phyloP scores from a whole-genome alignment of 1,139 yeast genomes.

The Zhuliangozyma blackwelliae region DNA sequence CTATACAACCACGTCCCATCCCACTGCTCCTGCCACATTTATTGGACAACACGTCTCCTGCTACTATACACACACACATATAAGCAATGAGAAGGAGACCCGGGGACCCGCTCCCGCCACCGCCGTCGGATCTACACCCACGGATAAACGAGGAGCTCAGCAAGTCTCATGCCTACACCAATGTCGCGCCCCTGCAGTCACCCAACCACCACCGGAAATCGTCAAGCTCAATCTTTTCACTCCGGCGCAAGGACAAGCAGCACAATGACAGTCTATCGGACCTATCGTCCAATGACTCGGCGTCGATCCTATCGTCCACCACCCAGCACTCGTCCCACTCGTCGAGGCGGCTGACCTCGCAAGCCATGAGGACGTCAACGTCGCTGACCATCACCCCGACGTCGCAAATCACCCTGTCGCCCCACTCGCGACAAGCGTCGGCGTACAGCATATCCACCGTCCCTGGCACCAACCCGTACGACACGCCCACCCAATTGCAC shows the following conservation, averaged over 20 bases:
- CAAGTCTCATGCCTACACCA: conserved; percentile 29
- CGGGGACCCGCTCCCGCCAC: conserved; percentile 12
- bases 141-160: conserved; percentile 30
- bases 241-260: no score
- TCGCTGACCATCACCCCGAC: conserved; percentile 4
- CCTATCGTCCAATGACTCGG: conserved; percentile 31
- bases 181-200: conserved; percentile 1
- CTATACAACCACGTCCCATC: no score
- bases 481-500: conserved; percentile 18
- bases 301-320: conserved; percentile 27
- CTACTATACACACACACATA: no score
- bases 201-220: conserved; percentile 3
- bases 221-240: no score
- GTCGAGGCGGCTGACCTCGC: conserved; percentile 18
- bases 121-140: conserved; percentile 15
- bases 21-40: no score
- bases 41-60: no score
- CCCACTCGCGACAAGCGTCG: conserved; percentile 39
- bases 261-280: conserved; percentile 25
- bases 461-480: conserved; percentile 28
- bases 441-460: conserved; percentile 32
- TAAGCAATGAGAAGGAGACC: conserved; percentile 22
- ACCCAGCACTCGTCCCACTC: conserved; percentile 13
- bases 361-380: background rate
- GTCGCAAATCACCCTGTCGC: conserved; percentile 27